These are phyloP conservation scores for Sphagnum magellanicum DNA, from an alignment of 228 moss, liverwort and hornwort species.

Conservation along the genomic window DNA sequence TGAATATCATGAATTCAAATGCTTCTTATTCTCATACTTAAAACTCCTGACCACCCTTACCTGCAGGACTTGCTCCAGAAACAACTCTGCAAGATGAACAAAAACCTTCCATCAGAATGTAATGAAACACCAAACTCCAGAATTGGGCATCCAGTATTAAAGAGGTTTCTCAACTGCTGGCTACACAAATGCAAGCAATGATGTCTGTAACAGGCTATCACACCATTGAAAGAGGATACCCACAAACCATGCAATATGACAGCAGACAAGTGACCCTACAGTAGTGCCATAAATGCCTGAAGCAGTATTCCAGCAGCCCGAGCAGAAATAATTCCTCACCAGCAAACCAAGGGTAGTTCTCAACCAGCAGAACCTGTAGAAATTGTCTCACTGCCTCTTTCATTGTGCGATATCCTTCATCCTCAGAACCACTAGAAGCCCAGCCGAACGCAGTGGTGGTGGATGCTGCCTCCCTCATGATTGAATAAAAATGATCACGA, in stretches of 20 bases:
- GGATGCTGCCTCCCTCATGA: conserved; percentile 62
- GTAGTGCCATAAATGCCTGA: background rate
- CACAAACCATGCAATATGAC: background rate
- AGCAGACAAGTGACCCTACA: background rate
- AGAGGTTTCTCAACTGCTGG: no score
- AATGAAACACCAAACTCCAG: no score
- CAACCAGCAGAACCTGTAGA: conserved; percentile 53
- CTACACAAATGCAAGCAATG: background rate
- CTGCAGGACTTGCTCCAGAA: conserved; percentile 76
- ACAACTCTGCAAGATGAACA: conserved; percentile 48
- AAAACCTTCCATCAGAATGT: conserved; percentile 1
- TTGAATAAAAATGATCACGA: conserved; percentile 65
- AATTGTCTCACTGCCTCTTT: conserved; percentile 51
- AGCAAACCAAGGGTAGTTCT: conserved; percentile 72
- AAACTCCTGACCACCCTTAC: conserved; percentile 10
- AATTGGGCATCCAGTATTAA: no score
- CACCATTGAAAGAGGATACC: background rate
- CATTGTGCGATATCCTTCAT: conserved; percentile 47
- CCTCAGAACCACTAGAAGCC: conserved; percentile 51
- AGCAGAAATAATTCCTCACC: conserved; percentile 13
- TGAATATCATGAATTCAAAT: no score
- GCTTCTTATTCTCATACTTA: no score
- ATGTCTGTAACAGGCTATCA: background rate
- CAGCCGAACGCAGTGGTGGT: conserved; percentile 64
- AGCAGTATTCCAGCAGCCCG: no score